Evolutionary conservation across 331 rosid species (phyloP).

Genomic region (Spiraea crenata): DNA sequence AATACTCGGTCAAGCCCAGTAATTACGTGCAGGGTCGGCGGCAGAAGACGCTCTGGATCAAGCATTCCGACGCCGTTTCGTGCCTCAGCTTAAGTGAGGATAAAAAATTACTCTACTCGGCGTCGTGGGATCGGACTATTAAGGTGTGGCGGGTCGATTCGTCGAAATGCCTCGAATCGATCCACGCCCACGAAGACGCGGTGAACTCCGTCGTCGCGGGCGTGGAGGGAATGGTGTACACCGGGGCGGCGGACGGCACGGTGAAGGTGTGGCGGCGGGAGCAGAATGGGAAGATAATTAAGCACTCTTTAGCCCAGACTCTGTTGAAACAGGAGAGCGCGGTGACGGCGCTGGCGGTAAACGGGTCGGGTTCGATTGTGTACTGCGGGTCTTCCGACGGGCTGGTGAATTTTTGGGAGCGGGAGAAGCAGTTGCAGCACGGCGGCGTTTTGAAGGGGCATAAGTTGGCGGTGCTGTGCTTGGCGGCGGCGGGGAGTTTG

Average conservation of each 20-base stretch:
- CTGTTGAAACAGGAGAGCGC: constrained; percentile 81
- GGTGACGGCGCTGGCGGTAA: constrained; percentile 62
- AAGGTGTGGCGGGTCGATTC: constrained; percentile 69
- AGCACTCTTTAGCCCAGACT: constrained; percentile 49
- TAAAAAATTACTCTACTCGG: constrained; percentile 47
- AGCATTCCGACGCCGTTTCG: constrained; percentile 80
- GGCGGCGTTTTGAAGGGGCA: constrained; percentile 83
- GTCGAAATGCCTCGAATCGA: constrained; percentile 74
- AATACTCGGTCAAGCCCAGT: constrained; percentile 66
- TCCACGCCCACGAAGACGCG: constrained; percentile 68
- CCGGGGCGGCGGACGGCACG: constrained; percentile 88
- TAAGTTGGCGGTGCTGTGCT: constrained; percentile 71
- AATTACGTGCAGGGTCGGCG: constrained; percentile 63
- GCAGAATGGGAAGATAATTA: constrained; percentile 35
- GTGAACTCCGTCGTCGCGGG: constrained; percentile 70
- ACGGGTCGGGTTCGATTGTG: constrained; percentile 36
- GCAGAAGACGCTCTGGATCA: constrained; percentile 67
- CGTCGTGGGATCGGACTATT: constrained; percentile 79
- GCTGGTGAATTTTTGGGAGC: constrained; percentile 68
- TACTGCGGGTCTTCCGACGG: constrained; percentile 90
- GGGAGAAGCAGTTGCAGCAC: constrained; percentile 42
- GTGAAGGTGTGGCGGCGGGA: constrained; percentile 72
- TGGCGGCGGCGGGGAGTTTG: constrained; percentile 49
- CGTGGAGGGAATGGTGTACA: constrained; percentile 37
- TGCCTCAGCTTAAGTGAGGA: constrained; percentile 56